Evolutionary conservation across 805 yeast species (phyloP), one percentile per base, ranked within the genome.

Genomic region (Pichia membranifaciens): DNA sequence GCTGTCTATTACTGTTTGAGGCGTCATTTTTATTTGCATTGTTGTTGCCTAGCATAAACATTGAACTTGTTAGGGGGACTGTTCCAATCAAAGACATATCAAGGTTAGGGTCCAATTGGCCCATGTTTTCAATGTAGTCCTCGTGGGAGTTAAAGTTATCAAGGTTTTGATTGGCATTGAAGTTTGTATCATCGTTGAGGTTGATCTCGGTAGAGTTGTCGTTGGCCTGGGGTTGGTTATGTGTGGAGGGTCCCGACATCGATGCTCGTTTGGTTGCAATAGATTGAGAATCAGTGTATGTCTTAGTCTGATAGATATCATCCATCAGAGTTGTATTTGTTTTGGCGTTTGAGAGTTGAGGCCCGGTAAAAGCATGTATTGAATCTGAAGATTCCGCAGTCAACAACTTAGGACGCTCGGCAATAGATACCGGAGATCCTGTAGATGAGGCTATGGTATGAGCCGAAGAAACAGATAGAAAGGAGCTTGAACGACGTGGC

Each of bases 241-340:
- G 12, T 29, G 15, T 17, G 25, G 32, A 35, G n/a, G n/a, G n/a
- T n/a, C 17, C 15, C 16, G 47, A 43, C 17, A 36, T 9, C 10
- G 48, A 33, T 13, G 38, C 29, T 15, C 36, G 28, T 34, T 41
- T 45, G n/a, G 44, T 20, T 23, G 15, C 23, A 4, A 38, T 33
- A 5, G 48, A 44, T 46, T 46, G 54, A 15, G 49, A 36, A 39
- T 56, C 66, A 0, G 67, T 63, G 34, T 59, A 62, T 1, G 67
- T 63, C 41, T 55, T 62, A 2, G 65, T 55, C 48, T 58, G 62
- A 49, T 64, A 62, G 15, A 63, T 44, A 41, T 63, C 69, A 38
- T 61, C 66, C 64, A 62, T 62, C 16, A 64, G 44, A 1, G 69
- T 63, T 12, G 67, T 58, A 47, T 65, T 63, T 2, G 68, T 64